Evolutionary conservation across 2,329 filamentous ascomycete genomes (phyloP).

Genomic region (Sporothrix brunneoviolacea): DNA sequence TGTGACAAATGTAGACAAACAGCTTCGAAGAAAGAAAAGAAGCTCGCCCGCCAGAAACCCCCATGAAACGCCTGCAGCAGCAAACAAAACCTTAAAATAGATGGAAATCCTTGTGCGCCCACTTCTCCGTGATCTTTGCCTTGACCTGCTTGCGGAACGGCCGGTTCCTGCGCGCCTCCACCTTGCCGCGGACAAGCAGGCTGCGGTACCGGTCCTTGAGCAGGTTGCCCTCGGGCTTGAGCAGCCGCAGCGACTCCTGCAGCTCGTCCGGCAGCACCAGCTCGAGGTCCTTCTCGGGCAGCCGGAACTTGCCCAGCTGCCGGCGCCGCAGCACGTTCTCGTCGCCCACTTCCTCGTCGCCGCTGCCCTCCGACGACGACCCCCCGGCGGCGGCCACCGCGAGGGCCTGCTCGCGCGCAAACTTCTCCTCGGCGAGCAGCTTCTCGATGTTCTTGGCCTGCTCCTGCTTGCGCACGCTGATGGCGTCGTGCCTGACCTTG

Average conservation of each 20-base stretch:
- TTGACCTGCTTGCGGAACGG: conserved; percentile 77
- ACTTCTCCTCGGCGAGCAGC: conserved; percentile 61
- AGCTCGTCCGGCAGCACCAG: conserved; percentile 76
- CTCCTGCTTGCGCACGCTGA: conserved; percentile 64
- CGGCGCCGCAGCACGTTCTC: conserved; percentile 61
- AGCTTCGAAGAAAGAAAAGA: not conserved
- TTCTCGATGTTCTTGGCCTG: conserved; percentile 67
- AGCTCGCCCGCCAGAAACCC: no score
- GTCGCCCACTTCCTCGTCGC: conserved; percentile 52
- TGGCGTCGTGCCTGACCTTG: conserved; percentile 63
- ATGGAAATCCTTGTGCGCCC: conserved; percentile 92
- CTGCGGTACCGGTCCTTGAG: conserved; percentile 88
- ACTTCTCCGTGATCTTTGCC: conserved; percentile 85
- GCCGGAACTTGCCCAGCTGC: conserved; percentile 64
- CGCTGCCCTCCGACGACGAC: conserved; percentile 37
- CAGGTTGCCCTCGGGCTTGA: conserved; percentile 94
- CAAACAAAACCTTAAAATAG: conserved; percentile 29
- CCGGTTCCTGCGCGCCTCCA: conserved; percentile 74
- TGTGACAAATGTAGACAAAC: no score
- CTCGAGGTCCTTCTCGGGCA: conserved; percentile 75
- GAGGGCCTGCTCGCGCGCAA: conserved; percentile 47
- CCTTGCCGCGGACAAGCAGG: conserved; percentile 78
- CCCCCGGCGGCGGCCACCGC: conserved; percentile 41
- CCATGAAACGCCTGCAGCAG: no score
- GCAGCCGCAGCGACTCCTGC: conserved; percentile 69